Evolutionary conservation across 2,329 filamentous ascomycete genomes (phyloP).

Genomic region (Periconia sp.): DNA sequence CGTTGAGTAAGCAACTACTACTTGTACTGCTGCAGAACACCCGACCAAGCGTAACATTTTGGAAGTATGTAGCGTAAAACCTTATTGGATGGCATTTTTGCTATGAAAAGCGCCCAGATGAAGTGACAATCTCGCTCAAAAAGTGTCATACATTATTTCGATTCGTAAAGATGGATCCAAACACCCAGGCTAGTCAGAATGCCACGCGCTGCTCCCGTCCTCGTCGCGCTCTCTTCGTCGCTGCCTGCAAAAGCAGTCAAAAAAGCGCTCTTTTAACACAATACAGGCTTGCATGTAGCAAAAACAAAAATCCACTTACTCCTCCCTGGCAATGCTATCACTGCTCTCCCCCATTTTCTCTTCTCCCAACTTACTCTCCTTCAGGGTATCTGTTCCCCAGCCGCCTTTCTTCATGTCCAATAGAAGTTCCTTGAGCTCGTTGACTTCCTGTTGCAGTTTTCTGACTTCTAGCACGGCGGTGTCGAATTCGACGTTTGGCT

Average conservation of each 20-base stretch:
- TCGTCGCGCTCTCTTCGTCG: not conserved
- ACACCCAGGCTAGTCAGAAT: slow-evolving; percentile 4
- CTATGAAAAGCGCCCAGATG: no score
- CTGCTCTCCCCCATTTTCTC: slow-evolving; percentile 32
- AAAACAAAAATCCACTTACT: slow-evolving; percentile 22
- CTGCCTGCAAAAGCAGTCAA: not conserved
- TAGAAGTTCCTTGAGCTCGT: slow-evolving; percentile 52
- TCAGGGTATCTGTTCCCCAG: slow-evolving; percentile 41
- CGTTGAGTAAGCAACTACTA: no score
- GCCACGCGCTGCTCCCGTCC: slow-evolving; percentile 5
- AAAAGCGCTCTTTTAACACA: no score
- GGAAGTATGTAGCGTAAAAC: no score
- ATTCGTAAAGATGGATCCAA: no score
- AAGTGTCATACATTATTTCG: no score
- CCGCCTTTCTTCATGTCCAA: slow-evolving; percentile 29
- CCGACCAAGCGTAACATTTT: no score
- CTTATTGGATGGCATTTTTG: no score
- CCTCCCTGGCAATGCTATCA: slow-evolving; percentile 27
- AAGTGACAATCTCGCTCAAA: no score
- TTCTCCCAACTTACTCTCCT: slow-evolving; percentile 28
- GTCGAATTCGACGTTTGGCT: slow-evolving; percentile 83
- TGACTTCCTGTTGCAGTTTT: slow-evolving; percentile 52
- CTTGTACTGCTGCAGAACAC: no score
- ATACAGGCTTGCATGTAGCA: no score
- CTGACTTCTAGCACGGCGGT: slow-evolving; percentile 70